Percentiles rank a stretch among this genome's conserved stretches.
Evolutionary conservation across 1,139 yeast genomes (phyloP).

Genomic region (Meyerozyma guilliermondii): DNA sequence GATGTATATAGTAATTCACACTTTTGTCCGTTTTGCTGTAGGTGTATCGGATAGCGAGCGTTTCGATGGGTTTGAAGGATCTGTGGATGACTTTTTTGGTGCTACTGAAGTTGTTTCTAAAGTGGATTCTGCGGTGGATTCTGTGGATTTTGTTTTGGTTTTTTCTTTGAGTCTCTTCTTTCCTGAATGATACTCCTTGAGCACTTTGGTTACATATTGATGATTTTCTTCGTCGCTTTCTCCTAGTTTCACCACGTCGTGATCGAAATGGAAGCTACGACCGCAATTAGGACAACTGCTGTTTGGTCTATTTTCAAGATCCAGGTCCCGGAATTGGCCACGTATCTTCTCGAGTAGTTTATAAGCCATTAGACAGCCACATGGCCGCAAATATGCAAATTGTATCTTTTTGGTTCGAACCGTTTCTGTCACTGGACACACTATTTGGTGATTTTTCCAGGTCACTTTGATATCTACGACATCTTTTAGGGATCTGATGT

Average conservation of each 20-base stretch:
- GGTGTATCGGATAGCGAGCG: neutral
- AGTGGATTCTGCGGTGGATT: neutral
- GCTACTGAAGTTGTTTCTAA: too few relatives aligned
- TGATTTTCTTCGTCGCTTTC: neutral
- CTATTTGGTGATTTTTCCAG: slow-evolving; percentile 16
- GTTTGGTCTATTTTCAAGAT: slow-evolving; percentile 3
- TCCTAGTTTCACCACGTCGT: slow-evolving; percentile 28
- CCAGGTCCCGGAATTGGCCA: neutral
- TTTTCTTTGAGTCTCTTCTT: neutral
- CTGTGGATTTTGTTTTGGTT: neutral
- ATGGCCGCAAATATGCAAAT: slow-evolving; percentile 4
- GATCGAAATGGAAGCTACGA: slow-evolving; percentile 14
- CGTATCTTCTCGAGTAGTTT: neutral
- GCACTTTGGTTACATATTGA: neutral
- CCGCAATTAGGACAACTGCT: slow-evolving; percentile 21
- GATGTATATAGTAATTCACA: neutral
- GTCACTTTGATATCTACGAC: slow-evolving; percentile 22
- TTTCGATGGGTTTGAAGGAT: neutral
- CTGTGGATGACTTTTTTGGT: too few relatives aligned
- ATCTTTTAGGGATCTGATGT: slow-evolving; percentile 20
- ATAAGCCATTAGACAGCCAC: neutral
- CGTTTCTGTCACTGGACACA: slow-evolving; percentile 5
- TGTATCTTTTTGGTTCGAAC: slow-evolving; percentile 5
- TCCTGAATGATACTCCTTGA: neutral
- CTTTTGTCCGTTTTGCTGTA: neutral